Evolutionary conservation across 1,284 basidiomycete genomes (phyloP), one percentile per base, ranked within the genome.

Genomic region (Porodaedalea pini): DNA sequence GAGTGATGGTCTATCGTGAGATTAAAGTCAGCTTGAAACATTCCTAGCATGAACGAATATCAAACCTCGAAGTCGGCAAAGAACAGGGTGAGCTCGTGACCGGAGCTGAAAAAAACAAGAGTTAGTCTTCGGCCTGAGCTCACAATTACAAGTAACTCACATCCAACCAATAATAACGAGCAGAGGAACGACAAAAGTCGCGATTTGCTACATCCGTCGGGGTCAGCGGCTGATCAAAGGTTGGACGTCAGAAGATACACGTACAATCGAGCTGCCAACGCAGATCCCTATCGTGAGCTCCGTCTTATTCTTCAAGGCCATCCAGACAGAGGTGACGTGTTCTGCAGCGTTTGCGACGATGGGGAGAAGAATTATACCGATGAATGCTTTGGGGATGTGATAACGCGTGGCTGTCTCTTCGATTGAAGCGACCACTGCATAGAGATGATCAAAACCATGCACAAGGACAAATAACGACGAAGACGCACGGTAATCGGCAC

Each of bases 281-380:
- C 90, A 91, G 60, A 98, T 92, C 2, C 87, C 87, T 61, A 97
- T 91, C 0, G 90, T 88, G 32, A 93, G 75, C 67, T 92, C 90
- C 85, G 92, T 93, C 68, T 90, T 88, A 62, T 82, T 78, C 72
- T 92, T 93, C 78, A 88, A 78, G 0, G 92, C 92, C 92, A 95
- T 95, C 87, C 90, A 93, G 2, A 95, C 82, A 5, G 88, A 85
- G 0, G 91, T 94, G 36, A 86, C 82, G 64, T 88, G 86, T 66
- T 89, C 92, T 15, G 90, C 90, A 10, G 89, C 86, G 67, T 90
- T 90, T 69, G 85, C 85, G 44, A 89, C 88, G 52, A 90, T 82
- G 3, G 87, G 87, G 6, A 90, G 71, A 34, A 90, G 73, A 60
- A 90, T 86, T 27, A 89, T 69, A 67, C 88, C 89, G 62, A 91